phyloP scores from a whole-genome alignment of 176 grass and related monocot genomes.

The Zea luxurians region DNA sequence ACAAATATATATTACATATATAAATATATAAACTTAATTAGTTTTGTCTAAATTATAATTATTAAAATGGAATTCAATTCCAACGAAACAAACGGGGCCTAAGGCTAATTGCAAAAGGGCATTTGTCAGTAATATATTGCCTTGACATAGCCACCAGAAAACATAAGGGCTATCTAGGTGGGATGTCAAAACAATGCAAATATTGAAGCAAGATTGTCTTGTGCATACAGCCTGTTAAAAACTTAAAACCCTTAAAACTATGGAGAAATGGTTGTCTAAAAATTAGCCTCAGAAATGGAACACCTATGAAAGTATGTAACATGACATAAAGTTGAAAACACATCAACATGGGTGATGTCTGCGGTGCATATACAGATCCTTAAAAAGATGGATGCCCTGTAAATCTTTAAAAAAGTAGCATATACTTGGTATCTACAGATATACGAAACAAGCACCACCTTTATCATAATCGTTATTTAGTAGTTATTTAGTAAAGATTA shows the following conservation, averaged over 20 bases:
- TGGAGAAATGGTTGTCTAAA: not conserved
- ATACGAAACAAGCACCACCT: not conserved
- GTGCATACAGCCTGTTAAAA: not conserved
- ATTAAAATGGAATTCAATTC: no score
- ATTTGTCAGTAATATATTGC: not conserved
- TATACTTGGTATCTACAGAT: not conserved
- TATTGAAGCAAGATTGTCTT: not conserved
- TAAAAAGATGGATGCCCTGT: not conserved
- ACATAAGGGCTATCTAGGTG: not conserved
- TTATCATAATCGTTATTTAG: not conserved
- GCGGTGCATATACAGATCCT: not conserved
- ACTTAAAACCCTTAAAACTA: not conserved
- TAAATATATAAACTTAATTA: no score
- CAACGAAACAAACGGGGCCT: no score
- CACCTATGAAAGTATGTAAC: not conserved
- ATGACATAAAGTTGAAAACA: not conserved
- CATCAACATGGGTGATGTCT: not conserved
- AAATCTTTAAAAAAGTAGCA: not conserved
- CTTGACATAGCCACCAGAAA: constrained; percentile 5
- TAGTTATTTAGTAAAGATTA: not conserved
- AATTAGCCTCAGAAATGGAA: not conserved
- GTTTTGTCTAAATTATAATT: no score
- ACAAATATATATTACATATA: no score
- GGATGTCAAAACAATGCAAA: not conserved
- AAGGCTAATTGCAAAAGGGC: not conserved